Base-by-base conservation (phyloP, 305 asterid species). In the Salvia sclarea region DNA sequence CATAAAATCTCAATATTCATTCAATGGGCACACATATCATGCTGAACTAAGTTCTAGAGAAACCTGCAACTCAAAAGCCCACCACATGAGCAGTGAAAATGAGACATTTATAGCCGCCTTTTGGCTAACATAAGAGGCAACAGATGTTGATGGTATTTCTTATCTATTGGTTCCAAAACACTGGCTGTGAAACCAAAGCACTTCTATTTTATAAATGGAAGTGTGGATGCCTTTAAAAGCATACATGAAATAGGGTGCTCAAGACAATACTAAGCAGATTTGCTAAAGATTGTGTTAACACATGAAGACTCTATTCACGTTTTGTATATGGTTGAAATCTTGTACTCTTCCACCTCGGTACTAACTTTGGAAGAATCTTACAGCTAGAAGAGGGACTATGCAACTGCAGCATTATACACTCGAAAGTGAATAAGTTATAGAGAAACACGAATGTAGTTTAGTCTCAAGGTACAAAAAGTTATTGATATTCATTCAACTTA, bases 401-500 rank as follows among this genome's bases (percentile, higher is more conserved):
- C 14, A 7, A 33, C 13, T 21, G 12, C 54, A 41, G 54, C 13
- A 18, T 16, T 59, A 11, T 54, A 30, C 9, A 64, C 20, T 64
- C 37, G 11, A 28, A 38, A 28, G 28, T 22, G 49, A 64, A 21
- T 50, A 0, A 35, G 7, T 37, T 13, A 30, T 8, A 52, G 37
- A 66, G 25, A 62, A 60, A 62, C 21, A 35, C 41, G 21, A 37
- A 67, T 35, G 48, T 56, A 20, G 41, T 35, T 54, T 14, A 53
- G 72, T 9, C 16, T 8, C 2, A 28, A 6, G 5, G 5, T 28
- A 28, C 33, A 28, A 28, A 28, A 28, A 28, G 33, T 1, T 3
- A 28, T 28, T 28, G 69, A 63, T 16, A 24, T 22, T 24, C 30
- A 40, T 38, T 40, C 61, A 53, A 41, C 61, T 67, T 18, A 13